A percentile compares a stretch with the other conserved stretches of the same genome.
Conservation (phyloP, 129 eudicot species). For the Centaurea solstitialis region DNA sequence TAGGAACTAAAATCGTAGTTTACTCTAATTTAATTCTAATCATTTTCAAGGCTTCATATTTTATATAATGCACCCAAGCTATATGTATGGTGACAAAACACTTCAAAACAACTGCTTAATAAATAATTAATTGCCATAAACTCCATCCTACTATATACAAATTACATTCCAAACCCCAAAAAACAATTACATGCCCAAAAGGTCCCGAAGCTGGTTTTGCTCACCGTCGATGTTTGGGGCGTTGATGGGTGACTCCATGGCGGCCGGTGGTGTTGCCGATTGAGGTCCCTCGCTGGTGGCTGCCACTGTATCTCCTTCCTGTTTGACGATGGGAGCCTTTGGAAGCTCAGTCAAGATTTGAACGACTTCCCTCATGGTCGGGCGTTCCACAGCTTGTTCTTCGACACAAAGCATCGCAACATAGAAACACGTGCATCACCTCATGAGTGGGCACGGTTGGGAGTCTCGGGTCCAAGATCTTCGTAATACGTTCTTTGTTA, state of each 20-base stretch:
- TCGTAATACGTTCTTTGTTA: slow-evolving; percentile 68
- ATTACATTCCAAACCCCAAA: background rate
- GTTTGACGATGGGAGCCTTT: slow-evolving; percentile 45
- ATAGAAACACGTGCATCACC: slow-evolving; percentile 87
- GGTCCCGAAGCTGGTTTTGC: background rate
- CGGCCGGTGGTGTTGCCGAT: slow-evolving; percentile 38
- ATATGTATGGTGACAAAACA: background rate
- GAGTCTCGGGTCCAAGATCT: slow-evolving; percentile 75
- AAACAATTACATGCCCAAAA: slow-evolving; percentile 4
- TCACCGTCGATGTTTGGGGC: background rate
- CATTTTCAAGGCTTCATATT: background rate
- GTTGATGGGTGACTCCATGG: background rate
- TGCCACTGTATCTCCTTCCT: slow-evolving; percentile 23
- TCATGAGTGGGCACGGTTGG: slow-evolving; percentile 70
- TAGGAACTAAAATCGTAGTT: no score
- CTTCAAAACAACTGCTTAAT: background rate
- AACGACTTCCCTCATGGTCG: slow-evolving; percentile 93
- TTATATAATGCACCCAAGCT: background rate
- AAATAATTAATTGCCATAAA: background rate
- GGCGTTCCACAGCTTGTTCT: slow-evolving; percentile 96
- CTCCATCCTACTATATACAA: background rate
- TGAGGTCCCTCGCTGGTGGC: slow-evolving; percentile 30
- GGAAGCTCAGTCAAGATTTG: slow-evolving; percentile 87
- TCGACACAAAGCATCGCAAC: slow-evolving; percentile 95
- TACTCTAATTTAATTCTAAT: no score